Conservation (phyloP, 257 asterid genomes). For the Ilex aquifolium region DNA sequence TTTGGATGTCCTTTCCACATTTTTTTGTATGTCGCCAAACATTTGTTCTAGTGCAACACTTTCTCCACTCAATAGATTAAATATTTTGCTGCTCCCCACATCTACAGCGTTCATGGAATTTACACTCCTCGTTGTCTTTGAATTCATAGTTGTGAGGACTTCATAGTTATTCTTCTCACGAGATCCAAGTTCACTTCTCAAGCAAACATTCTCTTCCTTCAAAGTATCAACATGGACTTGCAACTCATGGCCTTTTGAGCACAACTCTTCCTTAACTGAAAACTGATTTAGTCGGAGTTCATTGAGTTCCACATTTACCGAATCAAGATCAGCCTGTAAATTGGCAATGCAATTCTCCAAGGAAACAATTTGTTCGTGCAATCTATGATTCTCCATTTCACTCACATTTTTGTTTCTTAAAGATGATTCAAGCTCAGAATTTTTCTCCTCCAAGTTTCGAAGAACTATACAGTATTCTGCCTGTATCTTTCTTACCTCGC, state of each 20-base stretch:
- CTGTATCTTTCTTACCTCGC: constrained; percentile 33
- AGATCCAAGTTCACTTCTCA: constrained; percentile 47
- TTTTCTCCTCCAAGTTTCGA: constrained; percentile 49
- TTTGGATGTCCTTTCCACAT: constrained; percentile 31
- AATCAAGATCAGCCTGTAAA: constrained; percentile 38
- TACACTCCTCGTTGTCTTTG: constrained; percentile 22
- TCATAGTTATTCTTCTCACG: constrained; percentile 26
- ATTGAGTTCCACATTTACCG: constrained; percentile 22
- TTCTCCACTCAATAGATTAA: constrained; percentile 24
- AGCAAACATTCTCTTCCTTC: constrained; percentile 34
- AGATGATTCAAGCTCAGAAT: constrained; percentile 32
- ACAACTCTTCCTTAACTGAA: constrained; percentile 28
- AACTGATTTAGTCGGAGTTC: constrained; percentile 32
- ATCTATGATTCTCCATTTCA: constrained; percentile 30
- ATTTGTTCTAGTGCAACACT: constrained; percentile 28
- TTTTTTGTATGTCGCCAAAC: constrained; percentile 36
- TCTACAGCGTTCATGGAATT: constrained; percentile 25
- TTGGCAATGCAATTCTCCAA: constrained; percentile 34
- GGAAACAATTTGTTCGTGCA: constrained; percentile 23
- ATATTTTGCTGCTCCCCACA: constrained; percentile 29
- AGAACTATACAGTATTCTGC: constrained; percentile 31
- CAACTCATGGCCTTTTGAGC: constrained; percentile 32
- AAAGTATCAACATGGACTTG: constrained; percentile 33
- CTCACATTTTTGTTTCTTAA: constrained; percentile 15
- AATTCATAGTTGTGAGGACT: constrained; percentile 29